Evolutionary conservation across 306 rosid species (phyloP).

Genomic region (Prunus armeniaca): DNA sequence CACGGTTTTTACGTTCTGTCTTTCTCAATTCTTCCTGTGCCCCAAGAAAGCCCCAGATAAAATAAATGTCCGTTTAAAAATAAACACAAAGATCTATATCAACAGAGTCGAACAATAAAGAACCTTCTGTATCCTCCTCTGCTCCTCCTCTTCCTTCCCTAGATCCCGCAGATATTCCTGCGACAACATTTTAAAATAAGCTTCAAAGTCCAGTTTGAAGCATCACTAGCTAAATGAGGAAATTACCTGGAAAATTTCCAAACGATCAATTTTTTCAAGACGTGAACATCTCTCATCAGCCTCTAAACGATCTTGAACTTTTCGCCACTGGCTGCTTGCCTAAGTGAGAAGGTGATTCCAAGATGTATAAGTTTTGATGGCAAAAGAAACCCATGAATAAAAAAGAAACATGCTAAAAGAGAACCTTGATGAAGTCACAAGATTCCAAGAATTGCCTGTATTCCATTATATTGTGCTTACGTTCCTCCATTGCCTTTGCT

Average conservation of each 20-base stretch:
- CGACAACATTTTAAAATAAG: slow-evolving; percentile 24
- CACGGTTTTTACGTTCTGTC: slow-evolving; percentile 85
- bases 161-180: slow-evolving; percentile 81
- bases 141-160: slow-evolving; percentile 94
- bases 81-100: slow-evolving; percentile 12
- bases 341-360: slow-evolving; percentile 24
- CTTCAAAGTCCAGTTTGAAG: slow-evolving; percentile 19
- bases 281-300: slow-evolving; percentile 87
- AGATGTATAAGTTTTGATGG: slow-evolving; percentile 20
- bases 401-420: slow-evolving; percentile 5
- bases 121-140: slow-evolving; percentile 85
- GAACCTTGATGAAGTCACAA: slow-evolving; percentile 90
- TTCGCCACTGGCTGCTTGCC: slow-evolving; percentile 95
- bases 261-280: slow-evolving; percentile 82
- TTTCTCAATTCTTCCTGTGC: slow-evolving; percentile 87
- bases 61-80: background rate
- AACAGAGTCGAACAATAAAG: slow-evolving; percentile 20
- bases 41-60: slow-evolving; percentile 35
- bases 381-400: slow-evolving; percentile 21
- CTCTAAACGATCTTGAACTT: slow-evolving; percentile 89
- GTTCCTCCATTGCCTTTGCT: slow-evolving; percentile 73
- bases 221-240: slow-evolving; percentile 9
- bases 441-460: slow-evolving; percentile 76
- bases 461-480: slow-evolving; percentile 53
- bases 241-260: slow-evolving; percentile 74